Conservation (phyloP, 2,329 filamentous ascomycete genomes). For the Aspergillus proliferans region DNA sequence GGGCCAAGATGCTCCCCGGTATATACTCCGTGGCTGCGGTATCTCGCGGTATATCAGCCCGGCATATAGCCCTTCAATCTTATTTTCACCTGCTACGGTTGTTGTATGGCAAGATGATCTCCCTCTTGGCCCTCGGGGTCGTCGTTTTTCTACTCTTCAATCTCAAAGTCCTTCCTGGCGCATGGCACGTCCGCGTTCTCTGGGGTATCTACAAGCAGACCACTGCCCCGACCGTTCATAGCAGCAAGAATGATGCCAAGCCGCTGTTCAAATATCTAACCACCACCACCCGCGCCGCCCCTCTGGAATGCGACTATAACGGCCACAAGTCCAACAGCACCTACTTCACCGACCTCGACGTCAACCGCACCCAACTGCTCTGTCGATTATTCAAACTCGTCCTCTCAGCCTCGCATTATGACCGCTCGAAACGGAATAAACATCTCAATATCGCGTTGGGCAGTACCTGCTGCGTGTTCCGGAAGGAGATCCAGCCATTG, state of each 20-base stretch:
- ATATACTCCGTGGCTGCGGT: no score
- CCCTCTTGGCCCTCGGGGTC: not conserved
- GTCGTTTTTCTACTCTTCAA: not conserved
- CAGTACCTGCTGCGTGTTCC: slow-evolving; percentile 61
- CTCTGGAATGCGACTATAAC: slow-evolving; percentile 15
- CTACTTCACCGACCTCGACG: slow-evolving; percentile 14
- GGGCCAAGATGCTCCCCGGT: no score
- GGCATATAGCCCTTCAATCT: no score
- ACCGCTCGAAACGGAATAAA: not conserved
- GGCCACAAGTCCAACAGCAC: slow-evolving; percentile 16
- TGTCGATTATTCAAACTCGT: slow-evolving; percentile 2
- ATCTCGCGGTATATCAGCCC: no score
- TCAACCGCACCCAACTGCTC: slow-evolving; percentile 10
- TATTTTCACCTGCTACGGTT: no score
- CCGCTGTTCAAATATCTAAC: slow-evolving; percentile 1
- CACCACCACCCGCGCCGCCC: slow-evolving; percentile 2
- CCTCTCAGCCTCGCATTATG: slow-evolving; percentile 2
- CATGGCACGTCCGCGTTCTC: slow-evolving; percentile 7
- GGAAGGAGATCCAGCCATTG: slow-evolving; percentile 59
- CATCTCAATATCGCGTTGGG: slow-evolving; percentile 57
- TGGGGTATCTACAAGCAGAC: slow-evolving; percentile 1
- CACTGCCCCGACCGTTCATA: not conserved
- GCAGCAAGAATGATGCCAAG: not conserved
- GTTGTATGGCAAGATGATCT: not conserved
- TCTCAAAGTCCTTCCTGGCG: slow-evolving; percentile 5